phyloP scores from a whole-genome alignment of 2,329 filamentous ascomycete species.

The Fonsecaea nubica region DNA sequence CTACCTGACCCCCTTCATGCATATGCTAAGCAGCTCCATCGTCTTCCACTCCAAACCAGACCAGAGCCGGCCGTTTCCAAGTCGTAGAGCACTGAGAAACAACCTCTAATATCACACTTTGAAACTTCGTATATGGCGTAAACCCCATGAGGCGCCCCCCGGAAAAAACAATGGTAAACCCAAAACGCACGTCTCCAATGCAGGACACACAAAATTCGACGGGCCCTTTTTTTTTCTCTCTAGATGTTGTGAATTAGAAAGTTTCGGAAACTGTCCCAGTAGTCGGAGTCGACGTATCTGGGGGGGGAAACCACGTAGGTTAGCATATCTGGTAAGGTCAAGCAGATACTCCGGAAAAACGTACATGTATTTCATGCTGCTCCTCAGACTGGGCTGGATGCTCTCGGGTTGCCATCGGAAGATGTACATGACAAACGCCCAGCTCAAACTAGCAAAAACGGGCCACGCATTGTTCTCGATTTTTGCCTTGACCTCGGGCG shows the following conservation, averaged over 20 bases:
- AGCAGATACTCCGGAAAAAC: constrained; percentile 10
- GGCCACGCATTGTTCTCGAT: constrained; percentile 84
- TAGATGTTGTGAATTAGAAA: constrained; percentile 83
- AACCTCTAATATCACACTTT: constrained; percentile 6
- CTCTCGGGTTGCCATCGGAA: constrained; percentile 92
- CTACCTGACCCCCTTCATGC: no score
- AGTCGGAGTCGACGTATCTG: constrained; percentile 78
- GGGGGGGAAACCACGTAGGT: neutral
- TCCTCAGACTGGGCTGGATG: constrained; percentile 86
- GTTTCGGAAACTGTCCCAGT: constrained; percentile 85
- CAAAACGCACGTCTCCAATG: constrained; percentile 16
- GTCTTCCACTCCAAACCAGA: neutral
- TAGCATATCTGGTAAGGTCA: constrained; percentile 10
- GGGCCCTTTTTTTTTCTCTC: neutral
- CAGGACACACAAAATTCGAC: neutral
- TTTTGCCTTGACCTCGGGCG: constrained; percentile 42
- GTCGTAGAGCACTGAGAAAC: neutral
- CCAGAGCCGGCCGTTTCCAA: neutral
- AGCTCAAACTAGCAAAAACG: constrained; percentile 86
- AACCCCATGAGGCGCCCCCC: neutral
- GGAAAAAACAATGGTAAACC: neutral
- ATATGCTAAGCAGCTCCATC: neutral
- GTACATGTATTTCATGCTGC: constrained; percentile 98
- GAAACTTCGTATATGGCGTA: constrained; percentile 8
- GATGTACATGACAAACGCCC: constrained; percentile 94